Evolutionary conservation across 192 early-diverging fungal genomes (phyloP).

Genomic region (Entomortierella beljakovae): DNA sequence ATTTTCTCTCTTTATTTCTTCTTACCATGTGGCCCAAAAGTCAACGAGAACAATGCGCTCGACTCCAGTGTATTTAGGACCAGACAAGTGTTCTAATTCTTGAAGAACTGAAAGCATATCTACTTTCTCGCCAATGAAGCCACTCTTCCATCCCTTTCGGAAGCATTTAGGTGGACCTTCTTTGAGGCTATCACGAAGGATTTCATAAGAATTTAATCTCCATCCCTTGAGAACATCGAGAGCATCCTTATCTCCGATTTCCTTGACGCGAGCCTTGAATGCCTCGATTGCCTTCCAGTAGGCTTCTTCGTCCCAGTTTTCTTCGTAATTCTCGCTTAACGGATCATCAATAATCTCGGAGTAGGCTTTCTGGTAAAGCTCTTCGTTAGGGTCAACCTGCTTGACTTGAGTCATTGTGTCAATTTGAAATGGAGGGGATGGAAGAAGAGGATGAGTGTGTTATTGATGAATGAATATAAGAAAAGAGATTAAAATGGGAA

Average conservation of each 20-base stretch:
- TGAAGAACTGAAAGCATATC: not conserved
- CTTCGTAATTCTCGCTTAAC: not conserved
- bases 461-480: too few relatives aligned
- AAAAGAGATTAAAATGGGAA: too few relatives aligned
- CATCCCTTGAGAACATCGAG: not conserved
- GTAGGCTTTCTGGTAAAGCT: too few relatives aligned
- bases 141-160: not conserved
- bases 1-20: too few relatives aligned
- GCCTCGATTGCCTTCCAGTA: not conserved
- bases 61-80: not conserved
- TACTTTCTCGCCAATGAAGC: not conserved
- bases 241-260: not conserved
- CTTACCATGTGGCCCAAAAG: conserved; percentile 1
- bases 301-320: not conserved
- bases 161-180: not conserved
- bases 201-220: not conserved
- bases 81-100: not conserved
- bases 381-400: too few relatives aligned
- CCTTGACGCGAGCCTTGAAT: not conserved
- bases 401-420: too few relatives aligned
- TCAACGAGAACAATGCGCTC: not conserved
- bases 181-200: not conserved
- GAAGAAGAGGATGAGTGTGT: too few relatives aligned
- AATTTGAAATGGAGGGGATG: too few relatives aligned
- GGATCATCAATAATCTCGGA: not conserved